Conservation (phyloP, 2,329 filamentous ascomycete genomes). For the Nectriaceae sp. region DNA sequence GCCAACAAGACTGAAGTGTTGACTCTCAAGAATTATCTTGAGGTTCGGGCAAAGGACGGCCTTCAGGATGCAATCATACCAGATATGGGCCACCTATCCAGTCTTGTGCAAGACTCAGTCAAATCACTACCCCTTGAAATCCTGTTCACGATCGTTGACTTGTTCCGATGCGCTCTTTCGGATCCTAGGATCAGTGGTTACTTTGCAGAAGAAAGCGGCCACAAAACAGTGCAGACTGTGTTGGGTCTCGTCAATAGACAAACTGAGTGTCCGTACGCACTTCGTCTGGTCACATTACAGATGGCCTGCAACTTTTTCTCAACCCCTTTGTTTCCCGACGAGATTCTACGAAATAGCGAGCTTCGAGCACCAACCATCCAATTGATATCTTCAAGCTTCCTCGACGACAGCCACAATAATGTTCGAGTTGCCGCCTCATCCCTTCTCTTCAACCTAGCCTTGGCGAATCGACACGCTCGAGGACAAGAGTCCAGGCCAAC, state of each 20-base stretch:
- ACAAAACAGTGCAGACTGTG: conserved; percentile 64
- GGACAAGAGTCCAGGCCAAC: conserved; percentile 57
- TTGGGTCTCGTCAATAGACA: conserved; percentile 60
- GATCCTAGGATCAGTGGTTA: conserved; percentile 80
- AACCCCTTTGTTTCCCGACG: conserved; percentile 67
- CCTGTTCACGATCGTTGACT: conserved; percentile 82
- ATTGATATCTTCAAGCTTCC: conserved; percentile 74
- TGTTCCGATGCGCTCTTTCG: conserved; percentile 75
- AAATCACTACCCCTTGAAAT: conserved; percentile 59
- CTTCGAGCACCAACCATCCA: conserved; percentile 63
- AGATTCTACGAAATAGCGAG: conserved; percentile 54
- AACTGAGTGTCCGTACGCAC: conserved; percentile 70
- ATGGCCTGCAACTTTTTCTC: conserved; percentile 84
- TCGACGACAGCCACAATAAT: conserved; percentile 73
- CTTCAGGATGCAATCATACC: conserved; percentile 70
- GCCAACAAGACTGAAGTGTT: conserved; percentile 62
- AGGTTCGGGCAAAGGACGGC: conserved; percentile 57
- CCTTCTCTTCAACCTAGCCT: conserved; percentile 79
- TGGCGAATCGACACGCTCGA: conserved; percentile 67
- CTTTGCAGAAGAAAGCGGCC: conserved; percentile 74
- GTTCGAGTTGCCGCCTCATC: conserved; percentile 81
- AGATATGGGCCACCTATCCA: conserved; percentile 65
- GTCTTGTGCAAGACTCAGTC: conserved; percentile 59
- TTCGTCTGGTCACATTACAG: conserved; percentile 82
- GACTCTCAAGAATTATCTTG: conserved; percentile 71